These are phyloP conservation scores for Claviceps cyperi DNA, from an alignment of 2,329 filamentous ascomycete genomes.

Conservation along the genomic window DNA sequence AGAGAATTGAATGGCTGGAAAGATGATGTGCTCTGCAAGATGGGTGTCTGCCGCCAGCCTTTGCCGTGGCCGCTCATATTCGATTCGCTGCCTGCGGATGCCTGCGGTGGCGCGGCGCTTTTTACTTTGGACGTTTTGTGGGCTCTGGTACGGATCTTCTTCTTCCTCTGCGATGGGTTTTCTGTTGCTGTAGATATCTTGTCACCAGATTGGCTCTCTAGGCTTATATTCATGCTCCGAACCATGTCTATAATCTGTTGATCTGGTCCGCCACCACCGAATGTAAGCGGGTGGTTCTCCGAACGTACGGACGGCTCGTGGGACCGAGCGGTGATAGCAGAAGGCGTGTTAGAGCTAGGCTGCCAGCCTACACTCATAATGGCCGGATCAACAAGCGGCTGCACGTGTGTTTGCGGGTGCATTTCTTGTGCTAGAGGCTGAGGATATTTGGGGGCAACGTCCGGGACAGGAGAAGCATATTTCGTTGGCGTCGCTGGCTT, in stretches of 20 bases:
- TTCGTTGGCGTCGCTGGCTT: constrained; percentile 16
- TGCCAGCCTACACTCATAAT: constrained; percentile 54
- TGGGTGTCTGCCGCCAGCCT: constrained; percentile 46
- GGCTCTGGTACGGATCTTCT: constrained; percentile 14
- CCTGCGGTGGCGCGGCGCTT: constrained; percentile 16
- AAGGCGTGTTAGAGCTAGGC: constrained; percentile 17
- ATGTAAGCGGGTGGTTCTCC: not conserved
- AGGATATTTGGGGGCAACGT: constrained; percentile 4
- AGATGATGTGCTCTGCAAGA: constrained; percentile 43
- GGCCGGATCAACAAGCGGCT: constrained; percentile 62
- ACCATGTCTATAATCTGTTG: constrained; percentile 14
- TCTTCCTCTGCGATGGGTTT: constrained; percentile 17
- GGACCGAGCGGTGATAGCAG: constrained; percentile 8
- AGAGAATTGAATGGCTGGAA: constrained; percentile 49
- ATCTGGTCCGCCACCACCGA: constrained; percentile 9
- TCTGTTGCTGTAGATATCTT: constrained; percentile 11
- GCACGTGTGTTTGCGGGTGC: constrained; percentile 15
- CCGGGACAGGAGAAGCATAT: constrained; percentile 13
- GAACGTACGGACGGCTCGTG: constrained; percentile 5
- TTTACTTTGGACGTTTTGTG: constrained; percentile 17
- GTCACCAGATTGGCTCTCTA: constrained; percentile 8
- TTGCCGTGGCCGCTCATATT: constrained; percentile 27
- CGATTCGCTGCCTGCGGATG: constrained; percentile 11
- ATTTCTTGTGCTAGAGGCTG: constrained; percentile 13
- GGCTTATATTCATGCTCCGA: constrained; percentile 12